Evolutionary conservation across 768 basidiomycete genomes (phyloP).

Genomic region (Neoboletus brunneissimus): DNA sequence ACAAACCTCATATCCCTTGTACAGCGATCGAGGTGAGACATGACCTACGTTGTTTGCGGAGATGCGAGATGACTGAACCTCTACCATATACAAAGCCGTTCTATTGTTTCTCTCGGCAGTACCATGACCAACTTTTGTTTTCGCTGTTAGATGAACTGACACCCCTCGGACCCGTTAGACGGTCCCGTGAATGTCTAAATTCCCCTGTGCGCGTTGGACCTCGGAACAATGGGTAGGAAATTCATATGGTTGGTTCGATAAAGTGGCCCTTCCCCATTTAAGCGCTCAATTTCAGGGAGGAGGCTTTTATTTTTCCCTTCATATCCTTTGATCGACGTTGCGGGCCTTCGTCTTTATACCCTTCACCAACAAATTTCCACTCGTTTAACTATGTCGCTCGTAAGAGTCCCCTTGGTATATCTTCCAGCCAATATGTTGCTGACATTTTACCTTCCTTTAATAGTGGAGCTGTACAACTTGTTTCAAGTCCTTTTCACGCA

Average conservation of each 20-base stretch:
- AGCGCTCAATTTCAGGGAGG: conserved; percentile 3
- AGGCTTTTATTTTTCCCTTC: conserved; percentile 8
- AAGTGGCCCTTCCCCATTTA: conserved; percentile 17
- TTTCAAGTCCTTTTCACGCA: conserved; percentile 49
- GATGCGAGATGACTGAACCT: conserved; percentile 6
- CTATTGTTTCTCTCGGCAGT: conserved; percentile 26
- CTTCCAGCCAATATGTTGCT: neutral
- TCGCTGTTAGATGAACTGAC: conserved; percentile 6
- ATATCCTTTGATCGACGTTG: conserved; percentile 36
- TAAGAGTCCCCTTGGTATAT: conserved; percentile 4
- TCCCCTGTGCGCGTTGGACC: neutral
- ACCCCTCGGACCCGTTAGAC: conserved; percentile 10
- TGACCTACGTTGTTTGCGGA: conserved; percentile 16
- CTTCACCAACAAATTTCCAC: conserved; percentile 13
- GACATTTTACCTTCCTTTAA: neutral
- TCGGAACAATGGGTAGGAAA: conserved; percentile 26
- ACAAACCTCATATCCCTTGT: conserved; percentile 15
- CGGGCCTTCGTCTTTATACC: conserved; percentile 43
- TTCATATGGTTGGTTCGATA: conserved; percentile 9
- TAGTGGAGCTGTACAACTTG: conserved; percentile 46
- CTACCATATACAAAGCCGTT: neutral
- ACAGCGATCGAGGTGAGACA: conserved; percentile 34
- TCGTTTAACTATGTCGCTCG: conserved; percentile 22
- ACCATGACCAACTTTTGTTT: conserved; percentile 23
- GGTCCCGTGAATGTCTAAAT: conserved; percentile 4